Evolutionary conservation across 805 yeast species (phyloP), one percentile per base, ranked within the genome.

Genomic region (Metschnikowia baotianmanensis): DNA sequence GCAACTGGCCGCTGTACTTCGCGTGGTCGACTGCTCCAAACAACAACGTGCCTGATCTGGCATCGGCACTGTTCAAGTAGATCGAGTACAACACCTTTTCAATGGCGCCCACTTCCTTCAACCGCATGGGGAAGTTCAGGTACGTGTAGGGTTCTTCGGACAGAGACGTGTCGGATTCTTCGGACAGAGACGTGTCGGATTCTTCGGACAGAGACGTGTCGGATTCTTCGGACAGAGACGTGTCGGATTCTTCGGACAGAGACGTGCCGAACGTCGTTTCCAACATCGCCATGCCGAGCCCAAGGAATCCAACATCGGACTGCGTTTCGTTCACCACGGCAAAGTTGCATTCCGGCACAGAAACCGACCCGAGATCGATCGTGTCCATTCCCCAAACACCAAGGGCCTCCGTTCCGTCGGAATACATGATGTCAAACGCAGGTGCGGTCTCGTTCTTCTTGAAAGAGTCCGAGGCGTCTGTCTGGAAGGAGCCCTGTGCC

Each of bases 311-410:
- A 42, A 74, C 62, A 6, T 78, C 59, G 3, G 90, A 78, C 45
- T 80, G 77, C 2, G 86, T 76, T 17, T 61, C 58, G 54, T 78
- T 77, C 2, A 85, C 93, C 16, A 87, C 78, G 2, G 95, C 96
- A 60, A 89, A 75, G 4, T 86, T 77, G 17, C 83, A 62, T 42
- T 69, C 63, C 0, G 64, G 45, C 10, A 85, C 64, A 2, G 68
- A 58, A 10, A 71, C 60, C 33, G 69, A 76, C 32, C 80, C 78
- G 38, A 85, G 51, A 2, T 50, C 44, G 5, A 89, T 69, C 27
- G 67, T 63, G 54, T 89, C 96, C 33, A 35, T 33, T 27, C 85
- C 93, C 79, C 79, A 77, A 31, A 59, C 42, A 19, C 82, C 82
- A 9, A 41, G 38, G 3, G 80, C 80, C 31, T 49, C 59, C 2